These are phyloP conservation scores for Auriscalpium vulgare DNA, from an alignment of 768 basidiomycete genomes.

Conservation along the genomic window DNA sequence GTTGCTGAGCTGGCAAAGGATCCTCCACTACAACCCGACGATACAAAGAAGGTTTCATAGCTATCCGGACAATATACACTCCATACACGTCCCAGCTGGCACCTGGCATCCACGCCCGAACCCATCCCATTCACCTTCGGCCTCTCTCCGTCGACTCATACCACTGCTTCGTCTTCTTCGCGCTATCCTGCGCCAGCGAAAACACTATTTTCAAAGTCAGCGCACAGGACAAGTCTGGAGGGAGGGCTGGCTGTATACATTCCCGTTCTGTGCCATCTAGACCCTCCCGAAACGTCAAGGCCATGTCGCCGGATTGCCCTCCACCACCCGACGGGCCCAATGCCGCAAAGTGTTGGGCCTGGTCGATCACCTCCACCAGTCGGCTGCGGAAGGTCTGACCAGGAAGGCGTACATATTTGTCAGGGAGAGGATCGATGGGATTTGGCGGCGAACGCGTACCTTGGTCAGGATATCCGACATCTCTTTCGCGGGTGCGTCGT, in stretches of 20 bases:
- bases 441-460: conserved; percentile 28
- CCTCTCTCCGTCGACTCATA: conserved; percentile 64
- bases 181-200: conserved; percentile 74
- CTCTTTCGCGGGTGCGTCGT: conserved; percentile 64
- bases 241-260: conserved; percentile 42
- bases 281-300: conserved; percentile 81
- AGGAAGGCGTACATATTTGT: conserved; percentile 10
- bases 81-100: not conserved
- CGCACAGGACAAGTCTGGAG: conserved; percentile 1
- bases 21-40: not conserved
- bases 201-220: conserved; percentile 54
- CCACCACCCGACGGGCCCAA: conserved; percentile 51
- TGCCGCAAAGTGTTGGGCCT: conserved; percentile 82
- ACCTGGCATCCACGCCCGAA: not conserved
- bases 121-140: conserved; percentile 28
- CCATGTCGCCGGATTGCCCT: conserved; percentile 43
- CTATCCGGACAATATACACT: not conserved
- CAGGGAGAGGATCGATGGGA: not conserved
- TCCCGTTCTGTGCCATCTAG: conserved; percentile 91
- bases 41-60: conserved; percentile 8
- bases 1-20: conserved; percentile 43
- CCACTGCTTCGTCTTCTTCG: conserved; percentile 73
- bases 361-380: conserved; percentile 72
- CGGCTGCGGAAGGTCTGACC: conserved; percentile 68
- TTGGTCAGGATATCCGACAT: conserved; percentile 66